Evolutionary conservation across 116 monocot species (phyloP), one percentile per base, ranked within the genome.

Genomic region (Iris pallida): DNA sequence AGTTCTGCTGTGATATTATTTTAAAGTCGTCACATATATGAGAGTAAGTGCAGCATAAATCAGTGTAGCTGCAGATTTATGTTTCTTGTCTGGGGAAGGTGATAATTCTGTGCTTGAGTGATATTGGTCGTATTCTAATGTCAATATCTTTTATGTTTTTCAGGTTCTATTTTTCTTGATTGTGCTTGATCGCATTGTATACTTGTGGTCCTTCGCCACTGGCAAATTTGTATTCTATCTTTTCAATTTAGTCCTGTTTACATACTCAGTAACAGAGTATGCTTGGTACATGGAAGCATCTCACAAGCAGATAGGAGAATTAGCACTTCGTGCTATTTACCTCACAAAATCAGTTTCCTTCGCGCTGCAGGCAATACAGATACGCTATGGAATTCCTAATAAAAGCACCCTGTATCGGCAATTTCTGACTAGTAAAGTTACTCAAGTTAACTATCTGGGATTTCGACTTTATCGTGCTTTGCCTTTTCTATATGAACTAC

Each of bases 161-260:
- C 86, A 96, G 96, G 75, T 83, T 74, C 77, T 97, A 4, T 92
- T 97, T 78, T 97, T 97, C 85, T 73, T 97, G 69, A 97, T 97
- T 56, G 93, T 97, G 59, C 80, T 97, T 67, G 93, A 97, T 61
- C 92, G 97, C 18, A 82, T 90, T 40, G 88, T 97, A 70, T 97
- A 97, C 63, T 54, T 97, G 14, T 97, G 93, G 65, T 97, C 97
- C 41, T 97, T 92, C 71, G 83, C 88, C 45, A 86, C 82, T 4
- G 87, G 62, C 16, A 92, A 90, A 73, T 66, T 92, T 68, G 70
- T 97, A n/a, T 92, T 92, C 62, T 97, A 92, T 73, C 66, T 92
- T 68, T 92, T 90, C 78, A 97, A 92, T 70, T 70, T 97, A 53
- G 63, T 90, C 40, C 74, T 97, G 10, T 92, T 97, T 81, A 97